Percentiles rank a stretch among this genome's conserved stretches.
These are phyloP conservation scores for Rehmannia glutinosa DNA, from an alignment of 257 asterid species.

Conservation along the genomic window DNA sequence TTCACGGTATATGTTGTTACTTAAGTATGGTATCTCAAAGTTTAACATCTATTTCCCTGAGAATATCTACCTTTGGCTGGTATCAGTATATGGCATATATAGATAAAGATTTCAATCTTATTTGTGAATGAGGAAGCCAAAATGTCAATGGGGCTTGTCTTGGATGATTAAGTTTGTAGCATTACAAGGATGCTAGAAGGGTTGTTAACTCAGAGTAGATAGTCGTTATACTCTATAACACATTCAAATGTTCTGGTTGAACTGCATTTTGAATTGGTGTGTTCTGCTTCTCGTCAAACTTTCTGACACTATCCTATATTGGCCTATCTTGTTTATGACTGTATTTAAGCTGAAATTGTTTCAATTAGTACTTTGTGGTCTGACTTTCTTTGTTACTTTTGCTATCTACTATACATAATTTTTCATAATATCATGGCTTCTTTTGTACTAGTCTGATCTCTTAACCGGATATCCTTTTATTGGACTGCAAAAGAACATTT, in stretches of 20 bases:
- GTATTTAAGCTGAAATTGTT: not conserved
- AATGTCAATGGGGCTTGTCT: no score
- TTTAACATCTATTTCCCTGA: conserved; percentile 3
- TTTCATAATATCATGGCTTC: not conserved
- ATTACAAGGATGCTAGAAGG: no score
- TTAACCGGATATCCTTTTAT: not conserved
- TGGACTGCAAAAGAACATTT: not conserved
- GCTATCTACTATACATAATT: not conserved
- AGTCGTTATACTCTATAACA: no score
- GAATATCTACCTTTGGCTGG: not conserved
- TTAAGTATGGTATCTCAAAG: not conserved
- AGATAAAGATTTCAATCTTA: not conserved
- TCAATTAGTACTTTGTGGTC: not conserved
- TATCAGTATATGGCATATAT: not conserved
- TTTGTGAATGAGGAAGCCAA: no score
- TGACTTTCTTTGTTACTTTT: not conserved
- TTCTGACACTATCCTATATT: no score
- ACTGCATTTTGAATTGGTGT: no score
- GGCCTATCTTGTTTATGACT: no score
- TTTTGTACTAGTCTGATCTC: not conserved
- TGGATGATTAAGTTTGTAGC: no score
- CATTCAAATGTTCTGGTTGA: no score
- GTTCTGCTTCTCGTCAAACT: no score
- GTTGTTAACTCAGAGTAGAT: no score
- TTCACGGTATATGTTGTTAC: conserved; percentile 52